Evolutionary conservation across 768 basidiomycete species (phyloP).

Genomic region (Amanita molliuscula): DNA sequence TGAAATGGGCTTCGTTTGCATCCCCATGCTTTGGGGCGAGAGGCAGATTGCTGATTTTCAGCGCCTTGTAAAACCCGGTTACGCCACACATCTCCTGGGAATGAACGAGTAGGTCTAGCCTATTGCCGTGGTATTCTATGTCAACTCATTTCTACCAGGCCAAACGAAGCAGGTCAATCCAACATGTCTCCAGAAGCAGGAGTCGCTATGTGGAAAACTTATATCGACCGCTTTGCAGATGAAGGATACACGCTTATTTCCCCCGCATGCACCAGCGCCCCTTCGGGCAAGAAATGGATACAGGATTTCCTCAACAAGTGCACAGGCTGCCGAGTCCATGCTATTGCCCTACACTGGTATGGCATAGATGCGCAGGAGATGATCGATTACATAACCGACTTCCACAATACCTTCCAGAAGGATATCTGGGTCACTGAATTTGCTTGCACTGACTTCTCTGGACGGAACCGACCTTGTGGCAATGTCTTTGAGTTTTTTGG

Average conservation of each 20-base stretch:
- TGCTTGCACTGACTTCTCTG: constrained; percentile 58
- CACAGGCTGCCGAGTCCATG: constrained; percentile 37
- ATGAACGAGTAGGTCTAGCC: constrained; percentile 59
- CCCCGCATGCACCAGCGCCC: constrained; percentile 59
- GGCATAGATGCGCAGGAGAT: constrained; percentile 37
- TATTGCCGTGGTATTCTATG: not conserved
- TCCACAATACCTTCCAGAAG: constrained; percentile 31
- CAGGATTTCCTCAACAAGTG: constrained; percentile 44
- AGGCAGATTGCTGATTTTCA: constrained; percentile 40
- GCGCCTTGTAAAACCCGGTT: constrained; percentile 34
- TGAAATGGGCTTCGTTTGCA: constrained; percentile 38
- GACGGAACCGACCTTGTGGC: constrained; percentile 26
- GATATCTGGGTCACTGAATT: constrained; percentile 61
- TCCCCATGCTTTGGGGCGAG: constrained; percentile 65
- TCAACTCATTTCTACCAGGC: constrained; percentile 31
- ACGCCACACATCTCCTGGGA: constrained; percentile 42
- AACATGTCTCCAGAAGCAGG: constrained; percentile 43
- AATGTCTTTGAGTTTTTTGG: constrained; percentile 41
- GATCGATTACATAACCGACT: constrained; percentile 36
- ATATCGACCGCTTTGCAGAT: constrained; percentile 46
- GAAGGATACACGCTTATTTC: constrained; percentile 49
- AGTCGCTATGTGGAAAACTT: constrained; percentile 45
- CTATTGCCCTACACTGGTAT: constrained; percentile 62
- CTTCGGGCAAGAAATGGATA: constrained; percentile 57
- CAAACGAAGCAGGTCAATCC: constrained; percentile 53